Percentiles rank a stretch among this genome's conserved stretches.
phyloP scores from a whole-genome alignment of 2,329 filamentous ascomycete genomes.

The Xylariaceae sp. region DNA sequence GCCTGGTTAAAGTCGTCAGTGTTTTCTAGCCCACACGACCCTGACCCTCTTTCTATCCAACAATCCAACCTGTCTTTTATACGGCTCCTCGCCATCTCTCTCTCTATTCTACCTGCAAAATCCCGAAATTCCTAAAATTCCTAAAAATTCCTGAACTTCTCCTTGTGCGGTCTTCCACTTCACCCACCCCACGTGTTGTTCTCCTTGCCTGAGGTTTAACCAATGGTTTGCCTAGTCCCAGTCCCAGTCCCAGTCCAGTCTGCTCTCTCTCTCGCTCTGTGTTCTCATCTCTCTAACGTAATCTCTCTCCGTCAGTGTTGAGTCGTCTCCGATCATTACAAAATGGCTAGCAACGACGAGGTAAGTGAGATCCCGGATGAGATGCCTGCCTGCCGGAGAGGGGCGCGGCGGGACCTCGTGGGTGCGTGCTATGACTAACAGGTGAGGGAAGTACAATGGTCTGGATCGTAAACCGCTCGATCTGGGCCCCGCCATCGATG shows the following conservation, averaged over 20 bases:
- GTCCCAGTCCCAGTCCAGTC: too few relatives aligned
- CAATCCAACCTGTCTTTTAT: neutral
- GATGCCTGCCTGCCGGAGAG: neutral
- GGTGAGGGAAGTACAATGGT: slow-evolving; percentile 38
- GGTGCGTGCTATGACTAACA: slow-evolving; percentile 6
- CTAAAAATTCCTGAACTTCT: neutral
- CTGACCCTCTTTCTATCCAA: slow-evolving; percentile 6
- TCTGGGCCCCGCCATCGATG: slow-evolving; percentile 72
- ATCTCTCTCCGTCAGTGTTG: too few relatives aligned
- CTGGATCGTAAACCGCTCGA: slow-evolving; percentile 50
- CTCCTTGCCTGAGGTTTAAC: neutral
- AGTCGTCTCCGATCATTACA: neutral
- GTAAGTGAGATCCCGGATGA: slow-evolving; percentile 22
- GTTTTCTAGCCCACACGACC: slow-evolving; percentile 15
- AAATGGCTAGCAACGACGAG: slow-evolving; percentile 29
- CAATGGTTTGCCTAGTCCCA: slow-evolving; percentile 3
- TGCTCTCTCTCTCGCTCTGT: too few relatives aligned
- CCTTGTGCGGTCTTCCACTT: slow-evolving; percentile 5
- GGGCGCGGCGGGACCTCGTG: neutral
- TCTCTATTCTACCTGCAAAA: neutral
- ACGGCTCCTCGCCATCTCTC: slow-evolving; percentile 1
- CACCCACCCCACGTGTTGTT: slow-evolving; percentile 1
- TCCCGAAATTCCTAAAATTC: neutral
- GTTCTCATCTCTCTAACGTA: too few relatives aligned
- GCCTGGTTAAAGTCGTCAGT: slow-evolving; percentile 17